These are phyloP conservation scores for Verbascum thapsus DNA, from an alignment of 257 asterid species.

Conservation along the genomic window DNA sequence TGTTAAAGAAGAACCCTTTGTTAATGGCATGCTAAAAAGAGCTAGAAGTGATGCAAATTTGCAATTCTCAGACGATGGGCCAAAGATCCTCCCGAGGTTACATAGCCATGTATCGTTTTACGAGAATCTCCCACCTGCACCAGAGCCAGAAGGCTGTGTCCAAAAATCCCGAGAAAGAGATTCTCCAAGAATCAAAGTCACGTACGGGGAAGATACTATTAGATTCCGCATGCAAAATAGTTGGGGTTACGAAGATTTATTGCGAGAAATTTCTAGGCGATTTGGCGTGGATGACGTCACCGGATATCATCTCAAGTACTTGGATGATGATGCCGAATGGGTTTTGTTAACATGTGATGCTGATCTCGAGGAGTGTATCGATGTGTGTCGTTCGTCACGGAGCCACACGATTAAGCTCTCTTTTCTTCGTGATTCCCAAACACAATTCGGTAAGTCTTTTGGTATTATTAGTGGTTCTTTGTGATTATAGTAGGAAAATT, in stretches of 20 bases:
- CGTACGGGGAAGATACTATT: constrained; percentile 73
- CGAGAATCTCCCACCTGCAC: constrained; percentile 25
- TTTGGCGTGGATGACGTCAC: constrained; percentile 56
- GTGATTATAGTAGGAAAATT: no score
- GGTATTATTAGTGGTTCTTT: constrained; percentile 40
- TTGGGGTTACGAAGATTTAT: constrained; percentile 65
- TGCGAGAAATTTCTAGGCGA: constrained; percentile 58
- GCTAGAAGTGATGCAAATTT: constrained; percentile 62
- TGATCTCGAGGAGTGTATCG: constrained; percentile 84
- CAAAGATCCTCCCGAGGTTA: constrained; percentile 52
- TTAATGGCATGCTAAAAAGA: constrained; percentile 41
- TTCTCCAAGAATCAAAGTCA: constrained; percentile 64
- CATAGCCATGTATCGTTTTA: constrained; percentile 46
- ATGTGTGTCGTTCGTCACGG: constrained; percentile 48
- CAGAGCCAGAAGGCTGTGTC: constrained; percentile 24
- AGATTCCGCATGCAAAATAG: constrained; percentile 66
- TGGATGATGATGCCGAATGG: constrained; percentile 94
- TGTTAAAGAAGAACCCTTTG: constrained; percentile 45
- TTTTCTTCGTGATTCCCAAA: constrained; percentile 43
- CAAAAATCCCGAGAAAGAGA: constrained; percentile 37
- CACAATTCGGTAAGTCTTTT: constrained; percentile 48
- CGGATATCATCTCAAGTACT: constrained; percentile 66
- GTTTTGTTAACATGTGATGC: constrained; percentile 83
- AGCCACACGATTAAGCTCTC: constrained; percentile 64
- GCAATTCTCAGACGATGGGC: constrained; percentile 43